Evolutionary conservation across 495 filamentous ascomycete genomes (phyloP), one percentile per base, ranked within the genome.

Genomic region (Entonaema liquescens): DNA sequence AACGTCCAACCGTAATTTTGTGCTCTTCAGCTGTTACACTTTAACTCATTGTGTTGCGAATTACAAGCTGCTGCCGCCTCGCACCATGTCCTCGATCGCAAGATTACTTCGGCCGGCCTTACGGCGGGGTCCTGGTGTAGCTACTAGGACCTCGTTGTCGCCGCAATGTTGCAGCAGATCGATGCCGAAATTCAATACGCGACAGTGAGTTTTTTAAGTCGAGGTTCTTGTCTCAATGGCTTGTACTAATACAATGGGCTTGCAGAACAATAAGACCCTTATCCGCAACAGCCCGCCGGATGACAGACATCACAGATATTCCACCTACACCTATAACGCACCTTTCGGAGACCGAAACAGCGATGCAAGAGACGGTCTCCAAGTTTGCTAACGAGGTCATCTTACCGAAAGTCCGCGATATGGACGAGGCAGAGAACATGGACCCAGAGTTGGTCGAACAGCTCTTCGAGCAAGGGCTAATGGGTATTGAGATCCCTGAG

Each of bases 371-470:
- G 58, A 86, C 90, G 0, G 95, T 99, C 4, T 89, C 89, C 57
- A 97, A 96, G 79, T 98, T 98, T 74, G 93, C 95, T 66, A 87
- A 88, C 71, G 93, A 97, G 59, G 87, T 92, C 42, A 91, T 99
- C 65, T 86, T 93, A 52, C 96, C 95, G 35, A 97, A 95, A 79
- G 94, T 93, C 9, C 92, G 95, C 23, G 93, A 96, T 26, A 99
- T 99, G 95, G 95, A 99, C 75, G 95, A 99, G 83, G 90, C 91
- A 28, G 95, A 99, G 84, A 79, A 83, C 7, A 99, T 99, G 95
- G 96, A 99, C 80, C 87, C 90, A 0, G 78, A 86, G 2, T 77
- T 99, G 28, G 90, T 99, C 15, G 93, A 97, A 80, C 90, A 94
- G 79, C 86, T 97, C 31, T 99, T 99, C 75, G 95, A 98, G 82